phyloP scores from a whole-genome alignment of 1,139 yeast genomes.

The Kodamaea ohmeri region DNA sequence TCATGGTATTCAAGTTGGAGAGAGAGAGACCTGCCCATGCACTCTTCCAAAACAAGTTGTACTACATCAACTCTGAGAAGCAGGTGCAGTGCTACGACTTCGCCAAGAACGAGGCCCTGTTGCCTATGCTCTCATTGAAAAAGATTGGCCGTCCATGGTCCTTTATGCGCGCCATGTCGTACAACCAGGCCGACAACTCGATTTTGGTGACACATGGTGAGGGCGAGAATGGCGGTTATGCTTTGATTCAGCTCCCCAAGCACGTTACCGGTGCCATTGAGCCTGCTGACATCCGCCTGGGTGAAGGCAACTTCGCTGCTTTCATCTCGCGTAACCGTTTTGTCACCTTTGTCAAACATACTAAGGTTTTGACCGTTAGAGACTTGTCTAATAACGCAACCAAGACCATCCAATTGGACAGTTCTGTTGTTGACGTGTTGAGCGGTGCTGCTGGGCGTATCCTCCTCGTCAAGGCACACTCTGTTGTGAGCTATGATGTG shows the following conservation, averaged over 20 bases:
- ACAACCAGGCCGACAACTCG: conserved; percentile 90
- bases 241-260: conserved; percentile 75
- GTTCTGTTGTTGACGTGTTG: conserved; percentile 68
- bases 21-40: conserved; percentile 95
- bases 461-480: conserved; percentile 65
- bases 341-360: conserved; percentile 68
- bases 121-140: conserved; percentile 81
- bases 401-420: conserved; percentile 74
- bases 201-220: conserved; percentile 79
- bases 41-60: conserved; percentile 65
- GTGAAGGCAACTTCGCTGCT: conserved; percentile 80
- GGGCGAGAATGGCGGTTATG: conserved; percentile 61
- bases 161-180: conserved; percentile 79
- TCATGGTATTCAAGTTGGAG: conserved; percentile 95
- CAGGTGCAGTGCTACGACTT: conserved; percentile 81
- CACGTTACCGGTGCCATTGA: conserved; percentile 92
- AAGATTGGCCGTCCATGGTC: conserved; percentile 85
- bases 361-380: conserved; percentile 72
- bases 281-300: conserved; percentile 74
- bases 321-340: conserved; percentile 94
- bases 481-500: conserved; percentile 83
- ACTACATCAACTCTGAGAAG: conserved; percentile 78
- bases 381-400: conserved; percentile 81
- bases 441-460: conserved; percentile 83
- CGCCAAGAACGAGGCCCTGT: conserved; percentile 55